These are phyloP conservation scores for Nicotiana undulata DNA, from an alignment of 257 asterid species.

Conservation along the genomic window DNA sequence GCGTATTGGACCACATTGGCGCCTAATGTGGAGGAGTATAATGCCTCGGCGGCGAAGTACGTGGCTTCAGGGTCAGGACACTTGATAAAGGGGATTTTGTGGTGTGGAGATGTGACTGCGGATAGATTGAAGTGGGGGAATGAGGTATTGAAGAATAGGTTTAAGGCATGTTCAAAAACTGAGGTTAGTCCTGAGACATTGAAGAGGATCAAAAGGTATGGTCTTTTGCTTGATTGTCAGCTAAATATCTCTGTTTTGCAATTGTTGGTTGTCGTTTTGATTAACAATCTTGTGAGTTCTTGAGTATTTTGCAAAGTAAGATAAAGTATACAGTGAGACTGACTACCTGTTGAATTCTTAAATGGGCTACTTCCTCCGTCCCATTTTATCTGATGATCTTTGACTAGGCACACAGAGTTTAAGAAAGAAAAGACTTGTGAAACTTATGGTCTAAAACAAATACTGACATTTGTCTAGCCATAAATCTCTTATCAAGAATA, in stretches of 20 bases:
- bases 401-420: no score
- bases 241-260: background rate
- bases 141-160: conserved; percentile 62
- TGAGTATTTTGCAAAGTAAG: background rate
- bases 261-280: background rate
- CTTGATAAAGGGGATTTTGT: conserved; percentile 78
- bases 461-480: no score
- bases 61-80: conserved; percentile 88
- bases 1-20: conserved; percentile 97
- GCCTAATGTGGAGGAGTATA: conserved; percentile 94
- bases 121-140: conserved; percentile 85
- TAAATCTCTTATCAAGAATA: no score
- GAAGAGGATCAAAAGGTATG: conserved; percentile 78
- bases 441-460: no score
- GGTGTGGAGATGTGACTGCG: conserved; percentile 94
- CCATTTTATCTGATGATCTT: no score
- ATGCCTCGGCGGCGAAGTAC: conserved; percentile 67
- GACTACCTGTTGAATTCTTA: background rate
- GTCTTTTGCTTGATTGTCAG: background rate
- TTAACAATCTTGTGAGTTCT: background rate
- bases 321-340: background rate
- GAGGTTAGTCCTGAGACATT: conserved; percentile 68
- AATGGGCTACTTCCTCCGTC: background rate
- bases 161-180: conserved; percentile 44
- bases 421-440: no score